These are phyloP conservation scores for Phytophthora rubi DNA, from an alignment of 352 stramenopile species.

Conservation along the genomic window DNA sequence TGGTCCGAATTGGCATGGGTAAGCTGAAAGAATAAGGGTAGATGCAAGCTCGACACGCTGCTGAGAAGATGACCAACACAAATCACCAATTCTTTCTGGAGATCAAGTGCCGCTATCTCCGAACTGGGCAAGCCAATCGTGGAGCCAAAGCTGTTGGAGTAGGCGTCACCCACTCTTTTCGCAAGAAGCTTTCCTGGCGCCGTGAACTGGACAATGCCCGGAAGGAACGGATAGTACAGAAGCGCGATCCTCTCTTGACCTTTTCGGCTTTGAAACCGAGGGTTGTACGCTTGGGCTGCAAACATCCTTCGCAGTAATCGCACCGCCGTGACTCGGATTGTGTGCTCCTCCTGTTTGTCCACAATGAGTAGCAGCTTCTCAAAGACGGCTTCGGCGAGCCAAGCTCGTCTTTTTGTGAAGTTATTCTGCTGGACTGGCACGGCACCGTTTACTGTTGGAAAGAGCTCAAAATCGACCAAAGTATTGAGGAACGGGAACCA, in stretches of 20 bases:
- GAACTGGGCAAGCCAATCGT: background rate
- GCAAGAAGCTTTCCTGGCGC: slow-evolving; percentile 53
- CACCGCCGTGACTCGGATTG: slow-evolving; percentile 58
- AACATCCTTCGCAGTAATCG: slow-evolving; percentile 71
- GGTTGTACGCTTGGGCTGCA: slow-evolving; percentile 63
- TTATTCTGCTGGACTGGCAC: background rate
- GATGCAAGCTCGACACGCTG: slow-evolving; percentile 52
- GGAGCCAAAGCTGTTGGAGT: background rate
- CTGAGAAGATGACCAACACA: slow-evolving; percentile 68
- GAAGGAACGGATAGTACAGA: slow-evolving; percentile 65
- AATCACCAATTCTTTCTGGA: slow-evolving; percentile 70
- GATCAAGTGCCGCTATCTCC: slow-evolving; percentile 28
- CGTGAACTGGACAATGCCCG: slow-evolving; percentile 54
- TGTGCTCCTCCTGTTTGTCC: slow-evolving; percentile 68
- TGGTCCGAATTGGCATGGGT: background rate
- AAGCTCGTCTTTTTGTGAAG: slow-evolving; percentile 30
- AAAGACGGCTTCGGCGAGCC: slow-evolving; percentile 66
- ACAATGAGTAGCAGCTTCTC: slow-evolving; percentile 58
- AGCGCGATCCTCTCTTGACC: slow-evolving; percentile 69
- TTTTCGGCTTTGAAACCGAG: slow-evolving; percentile 41
- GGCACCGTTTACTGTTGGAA: slow-evolving; percentile 65
- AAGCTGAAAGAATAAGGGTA: slow-evolving; percentile 56
- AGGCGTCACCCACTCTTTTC: slow-evolving; percentile 4
- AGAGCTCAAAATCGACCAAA: slow-evolving; percentile 77
- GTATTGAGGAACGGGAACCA: slow-evolving; percentile 72